Base-by-base conservation (phyloP, 176 grass and related monocot genomes). In the Aegilops longissima region DNA sequence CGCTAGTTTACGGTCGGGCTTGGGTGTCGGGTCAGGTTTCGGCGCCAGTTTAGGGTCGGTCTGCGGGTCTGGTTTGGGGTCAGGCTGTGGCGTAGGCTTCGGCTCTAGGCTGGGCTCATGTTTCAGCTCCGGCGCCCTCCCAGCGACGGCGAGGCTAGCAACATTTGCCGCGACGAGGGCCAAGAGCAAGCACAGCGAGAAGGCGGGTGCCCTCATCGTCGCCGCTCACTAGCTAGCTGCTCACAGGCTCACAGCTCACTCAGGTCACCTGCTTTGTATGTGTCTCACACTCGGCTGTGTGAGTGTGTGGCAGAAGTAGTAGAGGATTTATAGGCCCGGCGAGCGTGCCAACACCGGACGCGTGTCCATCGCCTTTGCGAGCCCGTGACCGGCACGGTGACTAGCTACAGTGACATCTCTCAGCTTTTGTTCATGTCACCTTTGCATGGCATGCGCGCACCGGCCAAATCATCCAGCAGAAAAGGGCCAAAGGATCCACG, bases 251-350 rank as follows among this genome's bases (percentile, higher is more conserved):
- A 31, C 11, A 42, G 71, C 40, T 75, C 23, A 29, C 23, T 77
- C 17, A 20, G 4, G 2, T 23, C 20, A 65, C 23, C 39, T 70
- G 80, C 38, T 5, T 6, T 7, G 36, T 35, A 16, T 51, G 47
- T 51, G 47, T 5, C 47, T 51, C 51, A 54, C 20, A 73, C 67
- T 54, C 73, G 42, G 72, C 24, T 58, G 42, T 71, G 70, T 68
- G 62, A 68, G 65, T 69, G 68, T 75, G 72, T 10, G 27, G 24
- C 27, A 5, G 72, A 8, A 4, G 12, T 10, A 47, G 16, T 3
- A 44, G 68, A 23, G 12, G 68, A 73, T 83, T 83, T 83, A 83
- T 83, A 83, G 68, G 4, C 34, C 24, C 16, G 51, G 34, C 68
- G 23, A 72, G 81, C 52, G 51, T 14, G 58, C 51, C 3, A 4